Percentiles rank a stretch among this genome's conserved stretches.
Conservation (phyloP, 139 green algal species). For the Trebouxia sp. region DNA sequence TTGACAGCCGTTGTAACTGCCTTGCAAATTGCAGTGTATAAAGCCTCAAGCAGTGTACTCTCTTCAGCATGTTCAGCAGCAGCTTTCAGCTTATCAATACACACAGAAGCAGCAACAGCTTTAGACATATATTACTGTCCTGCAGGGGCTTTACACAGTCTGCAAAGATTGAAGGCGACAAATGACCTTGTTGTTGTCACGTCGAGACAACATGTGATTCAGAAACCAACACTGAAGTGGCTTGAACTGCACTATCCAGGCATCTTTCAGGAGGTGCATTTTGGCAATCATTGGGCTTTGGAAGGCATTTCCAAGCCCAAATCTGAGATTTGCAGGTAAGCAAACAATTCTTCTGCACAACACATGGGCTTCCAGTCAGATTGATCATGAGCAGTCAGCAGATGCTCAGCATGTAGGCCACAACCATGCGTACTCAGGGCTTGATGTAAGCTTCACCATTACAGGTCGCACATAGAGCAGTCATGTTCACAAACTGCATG, state of each 20-base stretch:
- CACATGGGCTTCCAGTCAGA: no score
- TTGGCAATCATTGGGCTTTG: constrained; percentile 97
- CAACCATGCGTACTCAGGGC: no score
- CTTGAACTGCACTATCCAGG: constrained; percentile 79
- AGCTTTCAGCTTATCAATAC: no score
- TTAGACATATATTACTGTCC: no score
- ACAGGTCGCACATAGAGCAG: no score
- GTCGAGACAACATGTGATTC: constrained; percentile 90
- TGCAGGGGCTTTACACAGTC: constrained; percentile 74
- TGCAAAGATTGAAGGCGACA: constrained; percentile 60
- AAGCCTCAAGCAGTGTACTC: background rate
- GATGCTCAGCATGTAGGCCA: no score
- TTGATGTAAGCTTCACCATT: no score
- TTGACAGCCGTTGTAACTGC: background rate
- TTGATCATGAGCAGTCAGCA: no score
- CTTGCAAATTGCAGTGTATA: background rate
- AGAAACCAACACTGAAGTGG: constrained; percentile 86
- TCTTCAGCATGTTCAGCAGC: background rate
- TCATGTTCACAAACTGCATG: no score
- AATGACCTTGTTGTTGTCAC: constrained; percentile 91
- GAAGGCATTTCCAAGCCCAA: constrained; percentile 77
- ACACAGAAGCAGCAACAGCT: no score
- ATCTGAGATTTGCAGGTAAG: constrained; percentile 88
- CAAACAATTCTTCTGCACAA: no score
- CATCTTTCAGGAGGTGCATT: constrained; percentile 80